Base-by-base conservation (phyloP, 108 stramenopile genomes). In the Ochromonas danica region DNA sequence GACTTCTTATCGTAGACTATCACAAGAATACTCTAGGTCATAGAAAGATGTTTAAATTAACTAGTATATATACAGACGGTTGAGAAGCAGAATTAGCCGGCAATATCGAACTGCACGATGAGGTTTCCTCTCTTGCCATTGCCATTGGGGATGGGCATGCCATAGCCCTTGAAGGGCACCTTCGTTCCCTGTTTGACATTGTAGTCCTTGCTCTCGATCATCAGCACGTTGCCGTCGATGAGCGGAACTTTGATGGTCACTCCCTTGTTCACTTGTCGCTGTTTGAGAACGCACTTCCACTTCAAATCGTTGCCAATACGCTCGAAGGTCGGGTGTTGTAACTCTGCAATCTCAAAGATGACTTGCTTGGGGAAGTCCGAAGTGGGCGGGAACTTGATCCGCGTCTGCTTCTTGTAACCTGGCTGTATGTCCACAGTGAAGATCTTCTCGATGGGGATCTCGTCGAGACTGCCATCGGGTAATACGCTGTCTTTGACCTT, bases 21-120 rank as follows among this genome's bases (percentile, higher is more conserved):
- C n/a, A n/a, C n/a, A n/a, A n/a, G n/a, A n/a, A n/a, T n/a, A n/a
- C n/a, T n/a, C n/a, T n/a, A n/a, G n/a, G n/a, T n/a, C n/a, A n/a
- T n/a, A n/a, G n/a, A n/a, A n/a, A n/a, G n/a, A n/a, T n/a, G n/a
- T n/a, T n/a, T n/a, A n/a, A n/a, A n/a, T n/a, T n/a, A n/a, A n/a
- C n/a, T n/a, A n/a, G n/a, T n/a, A n/a, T n/a, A n/a, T n/a, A n/a
- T n/a, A n/a, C n/a, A n/a, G n/a, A n/a, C n/a, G n/a, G n/a, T n/a
- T n/a, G n/a, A n/a, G n/a, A n/a, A n/a, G n/a, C n/a, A n/a, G n/a
- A n/a, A n/a, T n/a, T n/a, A n/a, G n/a, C n/a, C n/a, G n/a, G n/a
- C n/a, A n/a, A n/a, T n/a, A n/a, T n/a, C n/a, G n/a, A 57, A 57
- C 51, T 57, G 51, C 51, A 57, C 51, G 22, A 57, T 57, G 17